Evolutionary conservation across 139 green algal genomes (phyloP), one percentile per base, ranked within the genome.

Genomic region (Picochlorum sp.): DNA sequence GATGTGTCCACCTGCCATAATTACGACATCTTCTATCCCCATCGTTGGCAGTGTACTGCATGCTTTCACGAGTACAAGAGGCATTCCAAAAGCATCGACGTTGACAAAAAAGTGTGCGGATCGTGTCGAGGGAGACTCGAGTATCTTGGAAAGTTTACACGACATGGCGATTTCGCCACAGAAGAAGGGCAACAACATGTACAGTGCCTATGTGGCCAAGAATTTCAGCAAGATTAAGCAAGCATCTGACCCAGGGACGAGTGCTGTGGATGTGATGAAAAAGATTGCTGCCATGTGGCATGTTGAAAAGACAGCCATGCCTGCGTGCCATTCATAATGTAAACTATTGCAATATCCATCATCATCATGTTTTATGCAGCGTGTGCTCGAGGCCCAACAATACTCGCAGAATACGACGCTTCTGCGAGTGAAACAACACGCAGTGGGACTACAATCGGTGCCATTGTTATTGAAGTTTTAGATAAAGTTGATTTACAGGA

Each of bases 251-350:
- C 55, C 79, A 7, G 71, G 68, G 37, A 75, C 73, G 0, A 66
- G 61, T 4, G 66, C 72, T n/a, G 45, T 37, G 4, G 70, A 74
- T 13, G 57, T 84, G 10, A 81, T 84, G 78, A 58, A 65, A 41
- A 20, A 47, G 11, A 41, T 83, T 11, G 50, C 63, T 6, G 14
- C 26, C 8, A 37, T 58, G 13, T 83, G 75, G 63, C 67, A 58
- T 13, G 34, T 23, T 44, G n/a, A 54, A 54, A 54, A 54, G 47
- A 26, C 34, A 41, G 34, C 34, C 74, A 0, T 73, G 87, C 0
- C 79, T 96, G 0, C 78, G 96, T 5, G 85, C 86, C 0, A 90
- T 96, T 32, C 76, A 83, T 62, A 45, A 16, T 0, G 21, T 20
- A 26, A 26, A 10, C n/a, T 6, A 57, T 28, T 16, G 50, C 50